Evolutionary conservation across 805 yeast species (phyloP), one percentile per base, ranked within the genome.

Genomic region (Teunomyces atbi): DNA sequence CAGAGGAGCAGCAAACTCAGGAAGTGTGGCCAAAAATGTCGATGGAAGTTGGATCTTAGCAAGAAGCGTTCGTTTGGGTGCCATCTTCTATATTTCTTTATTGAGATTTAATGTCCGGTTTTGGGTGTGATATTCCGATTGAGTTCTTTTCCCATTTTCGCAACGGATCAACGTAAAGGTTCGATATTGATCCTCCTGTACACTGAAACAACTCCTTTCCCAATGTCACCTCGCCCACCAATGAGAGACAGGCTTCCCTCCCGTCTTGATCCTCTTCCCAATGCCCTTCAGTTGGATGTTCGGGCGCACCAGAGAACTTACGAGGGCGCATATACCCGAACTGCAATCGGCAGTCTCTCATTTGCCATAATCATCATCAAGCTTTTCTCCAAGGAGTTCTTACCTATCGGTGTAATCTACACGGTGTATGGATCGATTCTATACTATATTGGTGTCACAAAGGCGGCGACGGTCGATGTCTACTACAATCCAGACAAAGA

Each of bases 221-320:
- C 23, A 20, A 45, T 40, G 41, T 4, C 41, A n/a, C 10, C 13
- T 3, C 46, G 42, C 19, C 45, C 46, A 18, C 44, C 48, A 37
- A 19, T 26, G 21, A 54, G 50, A 37, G 55, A 52, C 29, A 49
- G 72, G 27, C 50, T 57, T 5, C 68, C 71, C 5, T 66, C 74
- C 1, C 42, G 66, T 16, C 53, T 72, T 10, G 71, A 70, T 39
- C 64, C 75, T 4, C 64, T 76, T 3, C 61, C 71, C 32, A 64
- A 62, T 4, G 64, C 61, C 5, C 69, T 69, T 45, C 73, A 74
- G 53, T 61, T 79, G 20, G 84, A 79, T 51, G 71, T 79, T 2
- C 52, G 84, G 54, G 94, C 92, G 0, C 85, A 84, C 55, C 94
- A 87, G 63, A 64, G 96, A 46, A 87, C 95, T 0, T 87, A 86